These are phyloP conservation scores for Rhynchosporium agropyri DNA, from an alignment of 2,329 filamentous ascomycete species.

Conservation along the genomic window DNA sequence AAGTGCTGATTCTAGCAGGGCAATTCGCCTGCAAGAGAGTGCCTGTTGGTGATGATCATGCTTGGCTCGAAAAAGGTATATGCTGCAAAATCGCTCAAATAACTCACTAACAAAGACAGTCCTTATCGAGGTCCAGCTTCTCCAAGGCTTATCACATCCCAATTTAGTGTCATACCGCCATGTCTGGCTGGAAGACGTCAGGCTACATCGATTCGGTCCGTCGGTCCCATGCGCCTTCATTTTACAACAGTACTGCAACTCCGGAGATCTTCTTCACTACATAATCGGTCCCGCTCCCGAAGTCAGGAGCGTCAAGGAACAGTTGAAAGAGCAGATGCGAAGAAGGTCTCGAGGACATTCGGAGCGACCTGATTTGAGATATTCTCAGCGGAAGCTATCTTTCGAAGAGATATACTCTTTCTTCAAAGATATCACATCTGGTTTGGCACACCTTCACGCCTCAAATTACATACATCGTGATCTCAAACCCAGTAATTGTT, in stretches of 20 bases:
- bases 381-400: conserved; percentile 48
- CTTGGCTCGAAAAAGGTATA: conserved; percentile 80
- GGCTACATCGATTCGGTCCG: conserved; percentile 83
- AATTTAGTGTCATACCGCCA: conserved; percentile 97
- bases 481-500: conserved; percentile 92
- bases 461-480: conserved; percentile 96
- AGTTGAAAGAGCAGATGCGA: conserved; percentile 85
- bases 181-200: conserved; percentile 92
- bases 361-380: conserved; percentile 53
- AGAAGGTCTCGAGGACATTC: conserved; percentile 77
- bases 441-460: conserved; percentile 83
- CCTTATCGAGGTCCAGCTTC: conserved; percentile 86
- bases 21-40: conserved; percentile 97
- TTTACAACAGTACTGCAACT: conserved; percentile 95
- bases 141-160: conserved; percentile 89
- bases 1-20: conserved; percentile 44
- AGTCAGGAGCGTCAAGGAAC: conserved; percentile 70
- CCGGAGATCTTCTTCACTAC: conserved; percentile 86
- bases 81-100: background rate
- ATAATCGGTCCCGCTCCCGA: conserved; percentile 70
- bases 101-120: conserved; percentile 49
- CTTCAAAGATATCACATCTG: conserved; percentile 93
- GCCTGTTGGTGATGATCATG: conserved; percentile 90
- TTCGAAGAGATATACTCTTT: conserved; percentile 97
- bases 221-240: conserved; percentile 95